A percentile compares a stretch with the other conserved stretches of the same genome.
Conservation (phyloP, 2,329 filamentous ascomycete species). For the Colletotrichum noveboracense region DNA sequence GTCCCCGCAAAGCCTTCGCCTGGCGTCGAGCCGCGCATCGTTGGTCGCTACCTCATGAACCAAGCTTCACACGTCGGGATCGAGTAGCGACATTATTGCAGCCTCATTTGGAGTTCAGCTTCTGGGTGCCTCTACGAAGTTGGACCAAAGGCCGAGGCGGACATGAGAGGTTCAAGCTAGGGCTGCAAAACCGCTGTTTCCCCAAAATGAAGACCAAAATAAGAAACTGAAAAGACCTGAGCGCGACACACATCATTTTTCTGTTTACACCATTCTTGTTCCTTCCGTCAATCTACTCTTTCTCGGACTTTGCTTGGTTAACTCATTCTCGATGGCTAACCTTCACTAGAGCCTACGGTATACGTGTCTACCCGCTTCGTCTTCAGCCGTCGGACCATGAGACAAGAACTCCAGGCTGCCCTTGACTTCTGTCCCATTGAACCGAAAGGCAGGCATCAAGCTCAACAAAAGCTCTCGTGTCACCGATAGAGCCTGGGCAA, state of each 20-base stretch:
- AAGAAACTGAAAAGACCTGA: slow-evolving; percentile 81
- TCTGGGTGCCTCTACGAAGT: slow-evolving; percentile 47
- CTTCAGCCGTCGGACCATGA: not conserved
- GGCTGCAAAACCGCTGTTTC: slow-evolving; percentile 54
- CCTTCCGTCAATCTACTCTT: not conserved
- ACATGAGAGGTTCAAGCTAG: slow-evolving; percentile 39
- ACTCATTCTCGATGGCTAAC: not conserved
- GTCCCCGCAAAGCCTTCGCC: not conserved
- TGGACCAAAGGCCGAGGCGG: slow-evolving; percentile 66
- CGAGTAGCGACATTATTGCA: not conserved
- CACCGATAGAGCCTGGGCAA: not conserved
- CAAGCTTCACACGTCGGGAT: not conserved
- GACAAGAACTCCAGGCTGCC: not conserved
- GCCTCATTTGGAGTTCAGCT: slow-evolving; percentile 59
- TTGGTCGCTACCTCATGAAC: not conserved
- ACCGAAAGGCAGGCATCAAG: not conserved
- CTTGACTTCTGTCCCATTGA: not conserved
- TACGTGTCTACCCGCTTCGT: not conserved
- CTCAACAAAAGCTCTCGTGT: not conserved
- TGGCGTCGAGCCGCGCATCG: not conserved
- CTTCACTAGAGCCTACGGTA: not conserved
- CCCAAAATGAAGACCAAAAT: slow-evolving; percentile 54
- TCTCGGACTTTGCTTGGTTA: not conserved
- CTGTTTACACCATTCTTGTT: not conserved
- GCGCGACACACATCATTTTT: slow-evolving; percentile 26